These are phyloP conservation scores for Ceratobasidium sp. DNA, from an alignment of 1,284 basidiomycete species.

Conservation along the genomic window DNA sequence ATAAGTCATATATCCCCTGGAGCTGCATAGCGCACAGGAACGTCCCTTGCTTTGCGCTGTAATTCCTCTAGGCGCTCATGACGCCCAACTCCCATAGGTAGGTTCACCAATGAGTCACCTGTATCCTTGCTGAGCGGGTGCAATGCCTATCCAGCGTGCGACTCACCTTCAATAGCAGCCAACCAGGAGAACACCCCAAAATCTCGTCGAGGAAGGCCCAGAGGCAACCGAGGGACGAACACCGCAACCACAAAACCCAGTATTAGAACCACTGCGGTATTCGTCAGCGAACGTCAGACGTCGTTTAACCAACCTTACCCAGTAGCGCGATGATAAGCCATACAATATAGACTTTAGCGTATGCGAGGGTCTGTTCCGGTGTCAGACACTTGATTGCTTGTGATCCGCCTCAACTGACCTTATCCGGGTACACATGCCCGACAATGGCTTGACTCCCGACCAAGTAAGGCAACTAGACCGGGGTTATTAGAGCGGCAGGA, in stretches of 20 bases:
- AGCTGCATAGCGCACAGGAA: slow-evolving; percentile 26
- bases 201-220: slow-evolving; percentile 28
- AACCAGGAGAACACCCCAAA: slow-evolving; percentile 41
- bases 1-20: slow-evolving; percentile 6
- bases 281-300: background rate
- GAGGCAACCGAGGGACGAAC: slow-evolving; percentile 34
- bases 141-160: background rate
- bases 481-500: background rate
- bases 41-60: slow-evolving; percentile 16
- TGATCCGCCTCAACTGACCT: slow-evolving; percentile 16
- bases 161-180: slow-evolving; percentile 39
- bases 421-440: slow-evolving; percentile 20
- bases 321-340: slow-evolving; percentile 21
- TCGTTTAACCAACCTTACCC: slow-evolving; percentile 13
- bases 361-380: slow-evolving; percentile 25
- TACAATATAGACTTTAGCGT: slow-evolving; percentile 23
- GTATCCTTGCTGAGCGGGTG: background rate
- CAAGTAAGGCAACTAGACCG: slow-evolving; percentile 29
- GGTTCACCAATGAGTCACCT: slow-evolving; percentile 34
- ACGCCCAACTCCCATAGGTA: slow-evolving; percentile 38
- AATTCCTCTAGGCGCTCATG: slow-evolving; percentile 36
- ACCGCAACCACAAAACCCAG: slow-evolving; percentile 37
- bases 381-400: background rate
- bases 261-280: background rate
- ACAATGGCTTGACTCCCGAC: slow-evolving; percentile 36